Evolutionary conservation across 2,329 filamentous ascomycete species (phyloP).

Genomic region (Pseudogymnoascus sp.): DNA sequence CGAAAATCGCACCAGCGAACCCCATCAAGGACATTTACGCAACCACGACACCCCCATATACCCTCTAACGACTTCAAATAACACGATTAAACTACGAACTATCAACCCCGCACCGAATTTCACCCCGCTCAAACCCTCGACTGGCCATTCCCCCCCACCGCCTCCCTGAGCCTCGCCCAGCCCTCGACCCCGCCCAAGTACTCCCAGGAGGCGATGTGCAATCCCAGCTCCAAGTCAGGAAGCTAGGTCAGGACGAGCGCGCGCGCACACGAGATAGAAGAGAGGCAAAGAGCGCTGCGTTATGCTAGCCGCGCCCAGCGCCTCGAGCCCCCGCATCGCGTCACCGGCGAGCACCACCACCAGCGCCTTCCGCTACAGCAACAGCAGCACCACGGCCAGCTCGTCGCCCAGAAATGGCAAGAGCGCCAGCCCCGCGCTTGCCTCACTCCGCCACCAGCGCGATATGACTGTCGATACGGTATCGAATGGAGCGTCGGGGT

Average conservation of each 20-base stretch:
- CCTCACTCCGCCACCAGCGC: neutral
- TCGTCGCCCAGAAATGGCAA: neutral
- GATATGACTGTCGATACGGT: neutral
- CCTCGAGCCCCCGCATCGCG: neutral
- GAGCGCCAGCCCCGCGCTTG: neutral
- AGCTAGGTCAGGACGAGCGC: conserved; percentile 4
- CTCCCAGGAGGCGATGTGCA: conserved; percentile 5
- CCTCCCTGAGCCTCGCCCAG: neutral
- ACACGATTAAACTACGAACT: neutral
- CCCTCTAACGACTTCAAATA: neutral
- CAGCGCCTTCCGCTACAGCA: neutral
- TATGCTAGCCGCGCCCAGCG: conserved; percentile 4
- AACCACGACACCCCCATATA: neutral
- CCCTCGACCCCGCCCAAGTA: neutral
- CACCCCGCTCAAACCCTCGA: conserved; percentile 1
- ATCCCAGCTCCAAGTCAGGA: conserved; percentile 1
- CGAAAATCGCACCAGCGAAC: conserved; percentile 3
- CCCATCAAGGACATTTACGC: neutral
- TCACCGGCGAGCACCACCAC: neutral
- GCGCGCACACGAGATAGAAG: neutral
- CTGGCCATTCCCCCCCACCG: neutral
- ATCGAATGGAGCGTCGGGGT: neutral
- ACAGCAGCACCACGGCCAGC: conserved; percentile 5
- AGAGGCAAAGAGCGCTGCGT: neutral
- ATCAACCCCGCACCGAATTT: neutral